Conservation (phyloP, 2,329 filamentous ascomycete genomes). For the Zasmidium angulare region DNA sequence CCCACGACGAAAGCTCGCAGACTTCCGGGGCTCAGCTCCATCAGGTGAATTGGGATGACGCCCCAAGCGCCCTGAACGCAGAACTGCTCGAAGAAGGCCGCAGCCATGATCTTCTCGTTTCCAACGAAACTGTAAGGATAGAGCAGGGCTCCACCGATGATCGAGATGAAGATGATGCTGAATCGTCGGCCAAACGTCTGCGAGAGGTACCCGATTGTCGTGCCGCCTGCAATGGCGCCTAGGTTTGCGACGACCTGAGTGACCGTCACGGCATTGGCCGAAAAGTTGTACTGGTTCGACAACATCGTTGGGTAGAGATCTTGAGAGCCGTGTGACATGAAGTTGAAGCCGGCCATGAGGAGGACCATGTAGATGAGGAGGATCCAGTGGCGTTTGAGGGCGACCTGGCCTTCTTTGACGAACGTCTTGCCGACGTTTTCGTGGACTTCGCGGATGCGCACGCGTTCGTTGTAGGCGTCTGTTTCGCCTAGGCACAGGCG, state of each 20-base stretch:
- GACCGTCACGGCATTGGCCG: constrained; percentile 46
- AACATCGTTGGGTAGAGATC: constrained; percentile 64
- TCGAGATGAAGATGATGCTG: constrained; percentile 49
- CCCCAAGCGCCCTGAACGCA: constrained; percentile 36
- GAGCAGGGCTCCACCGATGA: constrained; percentile 71
- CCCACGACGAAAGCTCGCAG: constrained; percentile 75
- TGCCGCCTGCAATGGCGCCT: constrained; percentile 50
- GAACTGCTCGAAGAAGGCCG: constrained; percentile 73
- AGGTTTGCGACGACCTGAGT: constrained; percentile 53
- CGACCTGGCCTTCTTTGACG: constrained; percentile 73
- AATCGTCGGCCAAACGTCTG: constrained; percentile 50
- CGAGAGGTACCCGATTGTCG: constrained; percentile 46
- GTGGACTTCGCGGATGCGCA: constrained; percentile 60
- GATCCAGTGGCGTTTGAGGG: constrained; percentile 76
- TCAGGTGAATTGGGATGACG: constrained; percentile 64
- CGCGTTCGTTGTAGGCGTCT: constrained; percentile 66
- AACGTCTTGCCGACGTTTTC: constrained; percentile 67
- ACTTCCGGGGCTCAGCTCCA: constrained; percentile 70
- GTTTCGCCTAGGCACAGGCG: constrained; percentile 79
- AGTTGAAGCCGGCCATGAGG: constrained; percentile 89
- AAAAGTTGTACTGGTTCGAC: constrained; percentile 58
- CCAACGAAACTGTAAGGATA: constrained; percentile 78
- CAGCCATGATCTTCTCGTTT: constrained; percentile 66
- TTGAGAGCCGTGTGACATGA: constrained; percentile 79
- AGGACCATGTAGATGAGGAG: constrained; percentile 78